Percentiles rank a stretch among this genome's conserved stretches.
Evolutionary conservation across 257 asterid genomes (phyloP).

Genomic region (Solanum corneliomulleri): DNA sequence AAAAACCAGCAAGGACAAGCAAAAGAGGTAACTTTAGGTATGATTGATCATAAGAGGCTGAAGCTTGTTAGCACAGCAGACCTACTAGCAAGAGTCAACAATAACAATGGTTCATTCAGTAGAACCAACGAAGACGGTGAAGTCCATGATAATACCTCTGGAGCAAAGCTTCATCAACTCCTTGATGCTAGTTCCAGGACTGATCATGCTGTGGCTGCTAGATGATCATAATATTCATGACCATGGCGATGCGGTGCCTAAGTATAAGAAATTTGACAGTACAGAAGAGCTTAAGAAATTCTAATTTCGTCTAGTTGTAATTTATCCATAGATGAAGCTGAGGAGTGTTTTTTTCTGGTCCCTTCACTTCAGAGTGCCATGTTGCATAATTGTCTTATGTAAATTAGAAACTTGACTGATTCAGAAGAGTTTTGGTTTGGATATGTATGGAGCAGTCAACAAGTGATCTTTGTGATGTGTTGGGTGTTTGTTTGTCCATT

Average conservation of each 20-base stretch:
- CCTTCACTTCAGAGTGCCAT: not conserved
- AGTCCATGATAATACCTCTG: conserved; percentile 26
- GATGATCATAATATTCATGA: conserved; percentile 16
- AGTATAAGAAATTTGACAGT: not conserved
- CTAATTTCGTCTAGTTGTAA: not conserved
- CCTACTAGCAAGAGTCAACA: conserved; percentile 73
- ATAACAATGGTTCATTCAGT: conserved; percentile 32
- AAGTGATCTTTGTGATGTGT: not conserved
- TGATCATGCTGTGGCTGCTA: conserved; percentile 73
- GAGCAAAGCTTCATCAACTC: conserved; percentile 75
- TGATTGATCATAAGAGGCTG: conserved; percentile 25
- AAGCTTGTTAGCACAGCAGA: conserved; percentile 64
- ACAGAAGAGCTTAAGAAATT: conserved; percentile 1
- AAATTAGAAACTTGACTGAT: not conserved
- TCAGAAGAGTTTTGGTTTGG: not conserved
- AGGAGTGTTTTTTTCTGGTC: not conserved
- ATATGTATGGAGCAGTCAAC: not conserved
- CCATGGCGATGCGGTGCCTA: not conserved
- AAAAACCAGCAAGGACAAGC: conserved; percentile 20
- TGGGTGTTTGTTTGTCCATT: not conserved
- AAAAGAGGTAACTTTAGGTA: conserved; percentile 14
- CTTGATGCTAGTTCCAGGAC: conserved; percentile 50
- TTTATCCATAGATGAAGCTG: not conserved
- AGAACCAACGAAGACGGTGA: conserved; percentile 38
- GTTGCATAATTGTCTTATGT: not conserved